A percentile compares a stretch with the other conserved stretches of the same genome.
These are phyloP conservation scores for Delphinella strobiligena DNA, from an alignment of 2,329 filamentous ascomycete species.

Conservation along the genomic window DNA sequence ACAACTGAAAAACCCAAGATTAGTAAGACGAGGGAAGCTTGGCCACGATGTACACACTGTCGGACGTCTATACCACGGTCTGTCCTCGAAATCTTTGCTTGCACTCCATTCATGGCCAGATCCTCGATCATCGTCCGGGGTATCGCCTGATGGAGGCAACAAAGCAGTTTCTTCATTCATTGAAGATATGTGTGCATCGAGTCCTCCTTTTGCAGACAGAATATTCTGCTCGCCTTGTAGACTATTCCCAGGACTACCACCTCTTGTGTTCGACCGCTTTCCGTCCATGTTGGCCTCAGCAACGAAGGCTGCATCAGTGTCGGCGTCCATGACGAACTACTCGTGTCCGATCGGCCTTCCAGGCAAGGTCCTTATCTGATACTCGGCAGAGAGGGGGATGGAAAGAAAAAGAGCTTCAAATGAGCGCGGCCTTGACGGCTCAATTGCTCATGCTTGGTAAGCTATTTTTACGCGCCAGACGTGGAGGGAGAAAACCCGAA, in stretches of 20 bases:
- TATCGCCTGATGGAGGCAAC: slow-evolving; percentile 11
- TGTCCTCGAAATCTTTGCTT: slow-evolving; percentile 42
- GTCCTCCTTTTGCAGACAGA: slow-evolving; percentile 9
- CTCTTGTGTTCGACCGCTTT: slow-evolving; percentile 1
- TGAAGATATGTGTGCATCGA: slow-evolving; percentile 5
- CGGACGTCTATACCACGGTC: slow-evolving; percentile 54
- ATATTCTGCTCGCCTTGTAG: slow-evolving; percentile 8
- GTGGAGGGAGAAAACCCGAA: too few species aligned
- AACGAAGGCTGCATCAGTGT: slow-evolving; percentile 19
- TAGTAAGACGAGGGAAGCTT: not conserved
- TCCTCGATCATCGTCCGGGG: slow-evolving; percentile 13
- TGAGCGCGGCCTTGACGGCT: too few species aligned
- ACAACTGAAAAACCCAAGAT: slow-evolving; percentile 41
- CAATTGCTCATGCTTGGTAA: too few species aligned
- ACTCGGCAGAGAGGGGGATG: too few species aligned
- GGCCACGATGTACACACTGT: slow-evolving; percentile 24
- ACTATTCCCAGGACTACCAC: slow-evolving; percentile 3
- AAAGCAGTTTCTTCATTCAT: slow-evolving; percentile 13
- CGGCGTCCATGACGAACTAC: slow-evolving; percentile 14
- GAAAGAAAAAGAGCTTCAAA: too few species aligned
- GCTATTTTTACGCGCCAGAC: too few species aligned
- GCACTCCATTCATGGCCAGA: slow-evolving; percentile 13
- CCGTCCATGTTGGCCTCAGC: slow-evolving; percentile 21
- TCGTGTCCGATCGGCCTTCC: too few species aligned
- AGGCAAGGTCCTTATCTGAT: not conserved